Evolutionary conservation across 257 asterid species (phyloP).

Genomic region (Nicotiana undulata): DNA sequence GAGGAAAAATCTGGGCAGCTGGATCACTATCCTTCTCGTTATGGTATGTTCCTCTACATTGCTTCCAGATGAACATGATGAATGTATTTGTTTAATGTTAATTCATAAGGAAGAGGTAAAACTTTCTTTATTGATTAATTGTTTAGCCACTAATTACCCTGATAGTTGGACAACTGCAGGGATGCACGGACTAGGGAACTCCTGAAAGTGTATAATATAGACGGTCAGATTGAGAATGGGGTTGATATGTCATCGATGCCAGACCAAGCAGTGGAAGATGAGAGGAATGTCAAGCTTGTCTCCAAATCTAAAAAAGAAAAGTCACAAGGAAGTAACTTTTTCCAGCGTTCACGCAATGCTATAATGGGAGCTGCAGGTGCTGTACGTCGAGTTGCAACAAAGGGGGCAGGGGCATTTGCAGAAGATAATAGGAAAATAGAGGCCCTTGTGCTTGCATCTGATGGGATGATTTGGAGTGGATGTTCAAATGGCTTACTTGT

Average conservation of each 20-base stretch:
- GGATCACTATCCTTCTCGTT: constrained; percentile 69
- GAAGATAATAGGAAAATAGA: constrained; percentile 79
- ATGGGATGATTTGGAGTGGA: constrained; percentile 88
- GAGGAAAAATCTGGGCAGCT: constrained; percentile 84
- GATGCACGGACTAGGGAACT: constrained; percentile 92
- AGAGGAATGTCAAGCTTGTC: constrained; percentile 51
- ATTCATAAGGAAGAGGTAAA: neutral
- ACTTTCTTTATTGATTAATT: neutral
- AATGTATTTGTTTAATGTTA: neutral
- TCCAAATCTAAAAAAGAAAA: constrained; percentile 88
- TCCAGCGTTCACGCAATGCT: constrained; percentile 90
- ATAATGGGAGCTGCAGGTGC: constrained; percentile 99
- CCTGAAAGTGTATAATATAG: constrained; percentile 64
- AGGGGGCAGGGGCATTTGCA: constrained; percentile 60
- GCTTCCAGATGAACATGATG: neutral
- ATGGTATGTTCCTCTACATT: constrained; percentile 40
- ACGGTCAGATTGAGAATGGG: constrained; percentile 82
- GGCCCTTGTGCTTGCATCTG: constrained; percentile 59
- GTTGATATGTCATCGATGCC: constrained; percentile 50
- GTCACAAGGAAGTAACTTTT: constrained; percentile 55
- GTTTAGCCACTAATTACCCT: constrained; percentile 10
- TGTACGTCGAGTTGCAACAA: constrained; percentile 80
- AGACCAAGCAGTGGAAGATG: constrained; percentile 71
- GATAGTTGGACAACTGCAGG: constrained; percentile 38
- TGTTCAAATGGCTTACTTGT: constrained; percentile 75